Base-by-base conservation (phyloP, 1,284 basidiomycete genomes). In the Hymenochaete sp. region DNA sequence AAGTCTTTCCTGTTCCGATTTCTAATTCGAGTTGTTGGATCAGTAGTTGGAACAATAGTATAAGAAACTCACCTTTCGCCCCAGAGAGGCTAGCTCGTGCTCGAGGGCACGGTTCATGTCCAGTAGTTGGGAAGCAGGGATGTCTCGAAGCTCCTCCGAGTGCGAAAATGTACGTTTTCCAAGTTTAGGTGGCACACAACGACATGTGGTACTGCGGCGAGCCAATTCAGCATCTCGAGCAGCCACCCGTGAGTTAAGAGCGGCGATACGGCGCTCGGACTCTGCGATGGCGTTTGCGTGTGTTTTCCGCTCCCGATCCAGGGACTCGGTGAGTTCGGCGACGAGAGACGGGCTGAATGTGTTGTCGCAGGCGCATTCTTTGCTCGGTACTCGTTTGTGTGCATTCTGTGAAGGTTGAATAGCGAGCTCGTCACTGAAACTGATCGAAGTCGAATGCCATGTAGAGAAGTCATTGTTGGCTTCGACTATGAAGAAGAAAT, bases 191-290 rank as follows among this genome's bases (percentile, higher is more conserved):
- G 42, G 32, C 6, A 32, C 29, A 27, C 45, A 47, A 10, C 24
- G 49, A 38, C 45, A 47, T 21, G 14, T 24, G 18, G 41, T 42
- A 13, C 5, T 22, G 14, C 40, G 37, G 6, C 36, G 36, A 19
- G 45, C 70, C 3, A 80, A 62, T 49, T 77, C 73, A 0, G 69
- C 68, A 35, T 80, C 79, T 18, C 77, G 66, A 4, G 67, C 66
- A 0, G 77, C 73, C 3, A 81, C 58, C 55, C 71, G 71, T 0
- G 77, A 73, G 45, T 73, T 67, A 2, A 82, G 64, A 8, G 63
- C 57, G 5, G 67, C 56, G 27, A 76, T 67, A 36, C 67, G 66
- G 1, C 61, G 54, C 42, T 73, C 70, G 0, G 67, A 64, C 6
- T 62, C 57, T 29, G 66, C 60, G 9, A 61, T 63, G 0, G 66